phyloP scores from a whole-genome alignment of 2,329 filamentous ascomycete genomes.

The Ampelomyces quisqualis region DNA sequence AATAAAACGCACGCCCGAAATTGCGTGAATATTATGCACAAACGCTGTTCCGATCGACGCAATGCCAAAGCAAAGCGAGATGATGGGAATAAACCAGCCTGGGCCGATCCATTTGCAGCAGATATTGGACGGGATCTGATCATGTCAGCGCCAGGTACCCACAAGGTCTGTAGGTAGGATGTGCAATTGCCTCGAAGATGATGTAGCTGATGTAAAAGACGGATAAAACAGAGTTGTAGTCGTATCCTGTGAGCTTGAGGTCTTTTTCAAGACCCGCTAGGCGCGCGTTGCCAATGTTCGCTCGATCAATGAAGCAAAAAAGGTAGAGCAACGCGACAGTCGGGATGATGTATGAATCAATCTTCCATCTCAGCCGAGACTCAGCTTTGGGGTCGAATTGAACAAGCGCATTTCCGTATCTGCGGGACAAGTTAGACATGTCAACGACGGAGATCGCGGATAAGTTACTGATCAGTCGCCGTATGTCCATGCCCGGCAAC shows the following conservation, averaged over 20 bases:
- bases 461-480: slow-evolving; percentile 36
- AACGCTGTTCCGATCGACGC: slow-evolving; percentile 67
- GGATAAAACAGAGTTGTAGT: slow-evolving; percentile 69
- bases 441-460: background rate
- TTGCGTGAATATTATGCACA: slow-evolving; percentile 55
- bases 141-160: slow-evolving; percentile 56
- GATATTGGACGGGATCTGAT: slow-evolving; percentile 67
- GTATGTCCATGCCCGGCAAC: slow-evolving; percentile 32
- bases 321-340: slow-evolving; percentile 67
- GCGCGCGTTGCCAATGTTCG: slow-evolving; percentile 72
- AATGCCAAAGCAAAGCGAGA: slow-evolving; percentile 63
- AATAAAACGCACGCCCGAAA: slow-evolving; percentile 65
- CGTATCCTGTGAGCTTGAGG: slow-evolving; percentile 59
- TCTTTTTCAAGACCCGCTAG: slow-evolving; percentile 66
- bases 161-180: too few relatives aligned
- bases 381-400: slow-evolving; percentile 60
- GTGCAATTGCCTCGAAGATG: slow-evolving; percentile 48
- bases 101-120: slow-evolving; percentile 70
- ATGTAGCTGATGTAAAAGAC: slow-evolving; percentile 74
- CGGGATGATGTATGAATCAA: slow-evolving; percentile 66
- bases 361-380: slow-evolving; percentile 60
- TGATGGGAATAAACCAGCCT: slow-evolving; percentile 67
- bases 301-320: slow-evolving; percentile 74
- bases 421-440: slow-evolving; percentile 15
- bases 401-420: slow-evolving; percentile 36